Conservation (phyloP, 257 asterid genomes). For the Fraxinus quadrangulata region DNA sequence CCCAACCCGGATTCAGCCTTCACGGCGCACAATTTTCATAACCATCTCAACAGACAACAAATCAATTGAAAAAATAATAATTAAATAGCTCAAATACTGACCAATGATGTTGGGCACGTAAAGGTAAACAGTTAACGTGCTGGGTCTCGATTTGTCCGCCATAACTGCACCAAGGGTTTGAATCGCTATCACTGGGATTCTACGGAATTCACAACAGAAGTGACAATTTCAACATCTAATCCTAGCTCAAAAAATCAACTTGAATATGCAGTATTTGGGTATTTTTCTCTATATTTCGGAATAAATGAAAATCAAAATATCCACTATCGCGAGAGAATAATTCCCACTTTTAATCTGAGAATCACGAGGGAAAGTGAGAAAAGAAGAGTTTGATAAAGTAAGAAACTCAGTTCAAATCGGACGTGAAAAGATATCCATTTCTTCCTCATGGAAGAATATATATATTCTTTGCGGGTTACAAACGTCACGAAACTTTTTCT, state of each 20-base stretch:
- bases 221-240: background rate
- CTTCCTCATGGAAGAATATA: background rate
- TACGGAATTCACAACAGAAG: background rate
- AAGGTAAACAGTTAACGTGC: slow-evolving; percentile 66
- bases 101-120: slow-evolving; percentile 93
- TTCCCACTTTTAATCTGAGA: background rate
- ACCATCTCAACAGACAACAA: background rate
- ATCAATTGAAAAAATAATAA: slow-evolving; percentile 14
- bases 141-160: slow-evolving; percentile 64
- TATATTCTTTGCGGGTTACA: background rate
- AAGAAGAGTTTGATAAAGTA: background rate
- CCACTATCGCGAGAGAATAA: background rate
- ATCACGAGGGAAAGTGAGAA: background rate
- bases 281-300: background rate
- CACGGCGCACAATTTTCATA: background rate
- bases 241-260: background rate
- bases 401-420: background rate
- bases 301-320: background rate
- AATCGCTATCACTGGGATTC: background rate
- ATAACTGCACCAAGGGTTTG: slow-evolving; percentile 24
- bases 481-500: background rate
- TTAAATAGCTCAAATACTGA: slow-evolving; percentile 23
- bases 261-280: background rate
- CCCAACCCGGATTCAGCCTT: background rate
- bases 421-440: background rate